Evolutionary conservation across 192 early-diverging fungal species (phyloP).

Genomic region (Oehlia diaphana): DNA sequence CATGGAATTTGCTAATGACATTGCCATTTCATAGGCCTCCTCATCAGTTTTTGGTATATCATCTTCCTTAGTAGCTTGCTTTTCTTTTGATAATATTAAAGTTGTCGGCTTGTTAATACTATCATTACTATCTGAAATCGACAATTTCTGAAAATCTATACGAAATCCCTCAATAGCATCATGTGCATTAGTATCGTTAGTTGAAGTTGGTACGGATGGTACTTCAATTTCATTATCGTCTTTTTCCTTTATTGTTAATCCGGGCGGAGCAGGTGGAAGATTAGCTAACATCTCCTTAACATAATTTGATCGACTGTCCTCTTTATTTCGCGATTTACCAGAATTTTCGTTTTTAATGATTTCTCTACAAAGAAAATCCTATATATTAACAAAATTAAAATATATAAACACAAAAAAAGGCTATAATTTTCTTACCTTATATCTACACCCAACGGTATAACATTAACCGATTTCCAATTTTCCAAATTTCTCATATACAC

Average conservation of each 20-base stretch:
- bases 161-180: slow-evolving; percentile 43
- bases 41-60: background rate
- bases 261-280: slow-evolving; percentile 28
- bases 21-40: slow-evolving; percentile 28
- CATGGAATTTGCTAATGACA: slow-evolving; percentile 24
- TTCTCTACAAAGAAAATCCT: background rate
- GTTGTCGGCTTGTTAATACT: slow-evolving; percentile 16
- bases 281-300: slow-evolving; percentile 26
- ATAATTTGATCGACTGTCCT: slow-evolving; percentile 25
- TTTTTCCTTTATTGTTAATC: slow-evolving; percentile 30
- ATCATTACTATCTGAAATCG: background rate
- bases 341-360: background rate
- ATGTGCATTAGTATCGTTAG: slow-evolving; percentile 19
- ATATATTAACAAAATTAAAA: background rate
- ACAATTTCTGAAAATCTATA: slow-evolving; percentile 30
- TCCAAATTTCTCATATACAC: slow-evolving; percentile 63
- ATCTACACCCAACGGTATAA: slow-evolving; percentile 32
- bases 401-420: background rate
- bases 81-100: slow-evolving; percentile 7
- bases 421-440: slow-evolving; percentile 33
- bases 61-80: background rate
- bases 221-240: slow-evolving; percentile 17
- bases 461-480: slow-evolving; percentile 22
- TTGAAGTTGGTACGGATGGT: background rate
- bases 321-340: background rate